Base-by-base conservation (phyloP, 2,329 filamentous ascomycete species). In the Colletotrichum cordylinicola region DNA sequence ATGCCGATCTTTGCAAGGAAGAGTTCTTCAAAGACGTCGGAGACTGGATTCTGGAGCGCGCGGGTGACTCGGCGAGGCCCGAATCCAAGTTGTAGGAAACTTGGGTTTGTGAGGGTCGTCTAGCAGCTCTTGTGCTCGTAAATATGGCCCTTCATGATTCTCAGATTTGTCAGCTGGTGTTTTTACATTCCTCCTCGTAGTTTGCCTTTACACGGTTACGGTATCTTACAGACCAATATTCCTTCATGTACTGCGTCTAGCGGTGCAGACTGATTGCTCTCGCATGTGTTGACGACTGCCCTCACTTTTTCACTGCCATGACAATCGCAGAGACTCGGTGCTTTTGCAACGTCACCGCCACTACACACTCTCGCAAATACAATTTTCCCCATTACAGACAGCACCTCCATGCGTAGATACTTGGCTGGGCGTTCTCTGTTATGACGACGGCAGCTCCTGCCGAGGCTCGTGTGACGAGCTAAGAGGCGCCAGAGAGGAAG, bases 21-120 rank as follows among this genome's bases (percentile, higher is more conserved):
- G 86, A 88, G 78, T 91, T 90, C 78, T 87, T 86, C 71, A 88
- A 88, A 70, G 92, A 95, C 81, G 87, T 95, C 7, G 88, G 86
- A 5, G 88, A 91, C 74, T 96, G 94, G 93, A 91, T 95, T 72
- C 81, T 94, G 75, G 87, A 87, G 79, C 74, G 81, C 76, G 55
- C 68, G 58, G 62, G 77, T 56, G 79, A 78, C 67, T 39, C 74
- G 78, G 52, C 71, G 39, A 78, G 74, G 55, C 67, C 80, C 2
- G 82, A 82, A 69, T 79, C 86, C 8, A 88, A 87, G 82, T 81
- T 88, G 52, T 88, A 73, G 65, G 48, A 69, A n/a, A 64, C 37
- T 21, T 55, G 8, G 64, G 13, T 16, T 12, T 15, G 61, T 35
- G 18, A 52, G n/a, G 43, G 37, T 39, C 24, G 15, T 35, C 18